phyloP scores from a whole-genome alignment of 495 filamentous ascomycete genomes.

The Annulohypoxylon bovei region DNA sequence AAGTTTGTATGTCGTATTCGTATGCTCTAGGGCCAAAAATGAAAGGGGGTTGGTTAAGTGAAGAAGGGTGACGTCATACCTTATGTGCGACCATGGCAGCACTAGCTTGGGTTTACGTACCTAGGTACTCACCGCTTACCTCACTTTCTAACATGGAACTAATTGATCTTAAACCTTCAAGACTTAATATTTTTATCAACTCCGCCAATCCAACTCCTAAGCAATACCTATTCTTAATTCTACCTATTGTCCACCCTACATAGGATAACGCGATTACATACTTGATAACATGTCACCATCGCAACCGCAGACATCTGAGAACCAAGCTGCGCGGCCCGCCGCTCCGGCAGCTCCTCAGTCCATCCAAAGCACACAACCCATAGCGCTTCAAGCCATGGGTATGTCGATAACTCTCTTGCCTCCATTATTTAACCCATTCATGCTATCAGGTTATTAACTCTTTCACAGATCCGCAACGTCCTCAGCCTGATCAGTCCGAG shows the following conservation, averaged over 20 bases:
- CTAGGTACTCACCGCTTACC: slow-evolving; percentile 5
- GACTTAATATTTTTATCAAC: neutral
- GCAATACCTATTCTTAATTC: neutral
- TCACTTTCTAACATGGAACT: too few relatives aligned
- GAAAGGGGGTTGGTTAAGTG: too few relatives aligned
- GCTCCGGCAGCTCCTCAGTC: slow-evolving; percentile 9
- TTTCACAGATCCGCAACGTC: slow-evolving; percentile 48
- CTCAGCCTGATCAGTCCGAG: slow-evolving; percentile 48
- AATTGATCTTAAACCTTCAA: too few relatives aligned
- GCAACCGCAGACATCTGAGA: slow-evolving; percentile 1
- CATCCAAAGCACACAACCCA: slow-evolving; percentile 47
- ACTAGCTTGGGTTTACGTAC: too few relatives aligned
- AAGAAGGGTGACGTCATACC: too few relatives aligned
- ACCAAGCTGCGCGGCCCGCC: slow-evolving; percentile 22
- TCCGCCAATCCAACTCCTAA: neutral
- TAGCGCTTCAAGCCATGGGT: slow-evolving; percentile 50
- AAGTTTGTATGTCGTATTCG: neutral
- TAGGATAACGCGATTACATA: neutral
- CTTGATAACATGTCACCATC: slow-evolving; percentile 29
- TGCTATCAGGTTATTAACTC: slow-evolving; percentile 5
- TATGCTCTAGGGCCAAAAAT: too few relatives aligned
- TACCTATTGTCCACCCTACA: neutral
- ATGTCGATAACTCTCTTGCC: slow-evolving; percentile 14
- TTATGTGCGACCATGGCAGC: too few relatives aligned
- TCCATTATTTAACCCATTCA: too few relatives aligned